A percentile compares a stretch with the other conserved stretches of the same genome.
Conservation (phyloP, 2,329 filamentous ascomycete genomes). For the Xylaria multiplex region DNA sequence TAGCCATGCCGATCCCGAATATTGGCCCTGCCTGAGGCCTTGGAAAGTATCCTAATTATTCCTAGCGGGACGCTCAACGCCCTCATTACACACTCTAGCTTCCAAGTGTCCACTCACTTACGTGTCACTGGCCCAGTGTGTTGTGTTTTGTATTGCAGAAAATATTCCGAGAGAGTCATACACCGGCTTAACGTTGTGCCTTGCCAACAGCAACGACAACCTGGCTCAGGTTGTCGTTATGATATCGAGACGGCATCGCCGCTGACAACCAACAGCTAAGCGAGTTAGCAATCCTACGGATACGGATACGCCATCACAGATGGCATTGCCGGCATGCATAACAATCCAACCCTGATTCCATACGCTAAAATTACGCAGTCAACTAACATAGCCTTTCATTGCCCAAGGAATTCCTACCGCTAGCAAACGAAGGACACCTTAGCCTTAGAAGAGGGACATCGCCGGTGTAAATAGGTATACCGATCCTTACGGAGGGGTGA, state of each 20-base stretch:
- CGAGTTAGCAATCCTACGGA: constrained; percentile 18
- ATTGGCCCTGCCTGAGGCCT: not conserved
- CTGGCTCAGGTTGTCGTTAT: not conserved
- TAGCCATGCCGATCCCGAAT: not conserved
- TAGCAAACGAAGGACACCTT: not conserved
- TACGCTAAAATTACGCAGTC: not conserved
- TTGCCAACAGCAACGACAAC: constrained; percentile 9
- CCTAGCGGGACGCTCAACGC: not conserved
- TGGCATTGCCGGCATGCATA: constrained; percentile 6
- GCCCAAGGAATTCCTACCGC: not conserved
- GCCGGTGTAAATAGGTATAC: not conserved
- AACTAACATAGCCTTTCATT: constrained; percentile 10
- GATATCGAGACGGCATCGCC: constrained; percentile 19
- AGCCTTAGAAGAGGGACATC: not conserved
- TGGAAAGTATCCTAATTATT: not conserved
- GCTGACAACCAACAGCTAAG: constrained; percentile 11
- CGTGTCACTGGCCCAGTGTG: not conserved
- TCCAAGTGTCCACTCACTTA: not conserved
- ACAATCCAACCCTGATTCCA: constrained; percentile 12
- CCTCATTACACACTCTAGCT: not conserved
- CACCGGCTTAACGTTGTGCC: not conserved
- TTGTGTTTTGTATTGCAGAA: not conserved
- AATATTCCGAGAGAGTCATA: not conserved
- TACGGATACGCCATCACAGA: constrained; percentile 17
- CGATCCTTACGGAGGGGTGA: not conserved